Conservation (phyloP, 148 eudicot genomes). For the Cornus controversa region DNA sequence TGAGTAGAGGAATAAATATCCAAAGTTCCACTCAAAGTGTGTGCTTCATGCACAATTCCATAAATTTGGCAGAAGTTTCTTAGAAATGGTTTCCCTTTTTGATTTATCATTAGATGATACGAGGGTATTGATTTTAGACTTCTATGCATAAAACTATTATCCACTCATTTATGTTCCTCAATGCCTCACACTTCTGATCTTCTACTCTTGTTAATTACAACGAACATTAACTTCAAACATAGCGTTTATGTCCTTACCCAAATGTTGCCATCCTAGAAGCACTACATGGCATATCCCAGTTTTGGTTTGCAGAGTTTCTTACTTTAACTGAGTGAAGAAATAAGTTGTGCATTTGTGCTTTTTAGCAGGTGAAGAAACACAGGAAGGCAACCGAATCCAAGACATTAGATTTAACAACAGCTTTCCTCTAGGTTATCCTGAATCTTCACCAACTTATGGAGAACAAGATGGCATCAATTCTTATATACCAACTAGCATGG, state of each 20-base stretch:
- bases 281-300: neutral
- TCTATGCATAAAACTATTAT: neutral
- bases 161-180: neutral
- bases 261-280: neutral
- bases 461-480: constrained; percentile 5
- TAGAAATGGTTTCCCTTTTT: no score
- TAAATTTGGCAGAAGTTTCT: neutral
- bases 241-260: neutral
- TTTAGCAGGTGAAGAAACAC: constrained; percentile 59
- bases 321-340: neutral
- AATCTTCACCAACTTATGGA: constrained; percentile 8
- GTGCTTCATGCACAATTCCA: neutral
- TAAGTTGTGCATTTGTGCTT: constrained; percentile 16
- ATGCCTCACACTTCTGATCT: neutral
- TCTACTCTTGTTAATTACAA: neutral
- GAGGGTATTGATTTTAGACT: neutral
- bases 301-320: neutral
- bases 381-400: constrained; percentile 32
- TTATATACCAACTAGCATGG: neutral
- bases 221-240: neutral
- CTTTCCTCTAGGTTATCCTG: constrained; percentile 19
- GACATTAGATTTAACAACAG: constrained; percentile 36
- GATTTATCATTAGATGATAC: no score
- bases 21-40: neutral
- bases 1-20: neutral